Conservation (phyloP, 2,329 filamentous ascomycete genomes). For the Ceratocystis destructans region DNA sequence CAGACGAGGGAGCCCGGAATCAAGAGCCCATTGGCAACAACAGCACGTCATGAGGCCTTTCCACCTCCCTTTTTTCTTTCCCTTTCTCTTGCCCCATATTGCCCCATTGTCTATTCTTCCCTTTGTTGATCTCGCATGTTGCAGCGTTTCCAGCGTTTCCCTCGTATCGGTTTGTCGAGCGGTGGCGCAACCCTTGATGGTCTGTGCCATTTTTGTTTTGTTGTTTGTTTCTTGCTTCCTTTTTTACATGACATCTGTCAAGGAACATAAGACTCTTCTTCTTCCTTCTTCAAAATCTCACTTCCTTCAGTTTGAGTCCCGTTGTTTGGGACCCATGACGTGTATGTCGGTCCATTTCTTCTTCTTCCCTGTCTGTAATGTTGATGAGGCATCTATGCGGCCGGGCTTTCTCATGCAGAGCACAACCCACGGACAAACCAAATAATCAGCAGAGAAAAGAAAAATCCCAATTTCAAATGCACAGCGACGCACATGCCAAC, state of each 20-base stretch:
- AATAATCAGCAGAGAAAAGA: background rate
- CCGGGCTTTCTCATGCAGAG: slow-evolving; percentile 1
- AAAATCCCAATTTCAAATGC: slow-evolving; percentile 3
- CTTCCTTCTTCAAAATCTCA: background rate
- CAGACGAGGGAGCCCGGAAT: background rate
- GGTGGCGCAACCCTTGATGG: background rate
- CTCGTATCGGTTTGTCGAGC: background rate
- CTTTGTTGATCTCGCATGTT: background rate
- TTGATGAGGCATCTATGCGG: background rate
- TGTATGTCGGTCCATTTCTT: background rate
- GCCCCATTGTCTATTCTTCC: background rate
- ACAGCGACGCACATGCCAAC: background rate
- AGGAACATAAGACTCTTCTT: background rate
- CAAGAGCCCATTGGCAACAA: background rate
- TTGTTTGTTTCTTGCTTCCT: background rate
- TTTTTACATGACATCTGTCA: background rate
- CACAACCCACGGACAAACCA: background rate
- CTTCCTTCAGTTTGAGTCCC: background rate
- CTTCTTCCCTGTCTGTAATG: background rate
- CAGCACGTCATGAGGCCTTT: background rate
- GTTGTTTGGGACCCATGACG: background rate
- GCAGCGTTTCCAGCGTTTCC: background rate
- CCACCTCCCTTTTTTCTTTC: background rate
- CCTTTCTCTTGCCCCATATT: background rate
- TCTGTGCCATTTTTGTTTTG: slow-evolving; percentile 1